phyloP scores from a whole-genome alignment of 768 basidiomycete genomes.

The Phlegmacium glaucopus region DNA sequence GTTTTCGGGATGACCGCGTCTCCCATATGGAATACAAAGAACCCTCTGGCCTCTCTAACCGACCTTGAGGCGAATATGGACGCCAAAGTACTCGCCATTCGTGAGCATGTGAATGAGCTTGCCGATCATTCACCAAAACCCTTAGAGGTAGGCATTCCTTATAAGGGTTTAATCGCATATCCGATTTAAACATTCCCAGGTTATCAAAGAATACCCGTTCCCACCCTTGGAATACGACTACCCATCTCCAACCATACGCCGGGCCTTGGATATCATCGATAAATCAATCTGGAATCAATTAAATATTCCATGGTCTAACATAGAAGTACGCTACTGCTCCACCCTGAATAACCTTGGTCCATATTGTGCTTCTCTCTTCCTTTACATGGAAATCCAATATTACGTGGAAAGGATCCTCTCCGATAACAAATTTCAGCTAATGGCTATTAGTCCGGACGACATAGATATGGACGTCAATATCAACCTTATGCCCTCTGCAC shows the following conservation, averaged over 20 bases:
- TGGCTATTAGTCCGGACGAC: constrained; percentile 8
- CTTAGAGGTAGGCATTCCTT: constrained; percentile 46
- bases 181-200: constrained; percentile 29
- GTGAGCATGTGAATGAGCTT: constrained; percentile 66
- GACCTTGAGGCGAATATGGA: constrained; percentile 69
- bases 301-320: constrained; percentile 53
- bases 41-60: constrained; percentile 59
- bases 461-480: constrained; percentile 16
- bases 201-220: constrained; percentile 52
- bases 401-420: constrained; percentile 39
- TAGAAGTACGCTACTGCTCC: constrained; percentile 59
- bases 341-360: constrained; percentile 66
- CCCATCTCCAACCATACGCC: constrained; percentile 43
- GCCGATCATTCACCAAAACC: constrained; percentile 59
- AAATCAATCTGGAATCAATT: constrained; percentile 47
- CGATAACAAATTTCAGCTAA: constrained; percentile 12
- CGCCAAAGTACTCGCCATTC: constrained; percentile 73
- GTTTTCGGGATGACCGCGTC: constrained; percentile 95
- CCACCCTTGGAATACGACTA: constrained; percentile 54
- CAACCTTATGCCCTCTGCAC: constrained; percentile 1
- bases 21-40: constrained; percentile 78
- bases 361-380: constrained; percentile 70
- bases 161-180: background rate
- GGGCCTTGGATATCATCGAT: constrained; percentile 34
- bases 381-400: constrained; percentile 57